Evolutionary conservation across 2,329 filamentous ascomycete species (phyloP).

Genomic region (Phaeosphaeriaceae sp.): DNA sequence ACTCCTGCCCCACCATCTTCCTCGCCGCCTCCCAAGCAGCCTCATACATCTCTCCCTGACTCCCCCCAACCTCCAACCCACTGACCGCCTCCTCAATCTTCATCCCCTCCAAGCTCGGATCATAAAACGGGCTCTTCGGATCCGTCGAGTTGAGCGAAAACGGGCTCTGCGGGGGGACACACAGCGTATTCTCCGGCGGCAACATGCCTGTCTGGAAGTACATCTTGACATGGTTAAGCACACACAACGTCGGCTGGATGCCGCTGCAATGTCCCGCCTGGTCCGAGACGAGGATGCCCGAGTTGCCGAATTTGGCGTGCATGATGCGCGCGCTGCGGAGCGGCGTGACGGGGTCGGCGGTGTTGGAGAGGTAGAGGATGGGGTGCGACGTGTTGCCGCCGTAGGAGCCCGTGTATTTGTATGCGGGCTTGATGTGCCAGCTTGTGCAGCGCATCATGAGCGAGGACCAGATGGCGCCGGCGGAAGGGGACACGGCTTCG

Average conservation of each 20-base stretch:
- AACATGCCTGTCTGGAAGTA: slow-evolving; percentile 55
- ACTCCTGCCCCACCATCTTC: background rate
- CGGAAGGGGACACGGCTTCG: slow-evolving; percentile 40
- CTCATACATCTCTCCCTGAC: slow-evolving; percentile 2
- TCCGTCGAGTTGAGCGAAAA: slow-evolving; percentile 49
- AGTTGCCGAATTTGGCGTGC: slow-evolving; percentile 52
- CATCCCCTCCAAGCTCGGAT: slow-evolving; percentile 15
- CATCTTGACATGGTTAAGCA: slow-evolving; percentile 33
- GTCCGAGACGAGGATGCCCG: slow-evolving; percentile 54
- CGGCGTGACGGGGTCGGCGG: slow-evolving; percentile 66
- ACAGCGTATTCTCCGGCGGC: slow-evolving; percentile 55
- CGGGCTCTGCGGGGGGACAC: slow-evolving; percentile 45
- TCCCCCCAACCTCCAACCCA: background rate
- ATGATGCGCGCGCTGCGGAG: slow-evolving; percentile 54
- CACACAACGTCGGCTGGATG: slow-evolving; percentile 46
- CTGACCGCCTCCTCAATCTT: background rate
- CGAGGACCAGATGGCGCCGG: slow-evolving; percentile 49
- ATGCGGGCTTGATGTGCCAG: slow-evolving; percentile 46
- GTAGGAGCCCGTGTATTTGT: slow-evolving; percentile 39
- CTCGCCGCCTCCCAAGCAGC: slow-evolving; percentile 7
- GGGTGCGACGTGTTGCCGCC: slow-evolving; percentile 58
- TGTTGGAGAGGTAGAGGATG: slow-evolving; percentile 64
- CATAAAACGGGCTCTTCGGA: slow-evolving; percentile 39
- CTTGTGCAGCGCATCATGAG: slow-evolving; percentile 48
- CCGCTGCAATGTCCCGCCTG: slow-evolving; percentile 55